phyloP scores from a whole-genome alignment of 257 asterid species.

The Rubia yunnanensis region DNA sequence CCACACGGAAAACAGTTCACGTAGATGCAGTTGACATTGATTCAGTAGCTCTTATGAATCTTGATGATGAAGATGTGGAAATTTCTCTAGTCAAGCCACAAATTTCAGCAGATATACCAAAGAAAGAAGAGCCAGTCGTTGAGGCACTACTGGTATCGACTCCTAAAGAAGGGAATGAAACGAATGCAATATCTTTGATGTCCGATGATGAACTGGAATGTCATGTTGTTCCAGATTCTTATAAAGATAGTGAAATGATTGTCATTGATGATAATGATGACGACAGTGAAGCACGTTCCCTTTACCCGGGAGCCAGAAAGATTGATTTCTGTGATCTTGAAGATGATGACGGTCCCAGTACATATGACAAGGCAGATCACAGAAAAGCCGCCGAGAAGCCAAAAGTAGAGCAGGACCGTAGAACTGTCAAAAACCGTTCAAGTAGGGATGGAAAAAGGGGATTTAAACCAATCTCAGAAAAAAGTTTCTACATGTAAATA shows the following conservation, averaged over 20 bases:
- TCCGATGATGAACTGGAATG: constrained; percentile 26
- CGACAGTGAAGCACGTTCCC: neutral
- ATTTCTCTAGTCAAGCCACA: constrained; percentile 9
- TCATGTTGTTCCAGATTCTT: constrained; percentile 51
- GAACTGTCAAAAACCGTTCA: neutral
- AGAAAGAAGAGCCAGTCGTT: constrained; percentile 18
- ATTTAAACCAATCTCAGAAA: neutral
- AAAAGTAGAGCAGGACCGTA: neutral
- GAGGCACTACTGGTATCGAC: constrained; percentile 14
- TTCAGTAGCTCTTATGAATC: constrained; percentile 3
- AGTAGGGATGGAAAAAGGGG: neutral
- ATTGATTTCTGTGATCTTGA: neutral
- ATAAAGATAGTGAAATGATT: constrained; percentile 22
- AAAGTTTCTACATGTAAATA: neutral
- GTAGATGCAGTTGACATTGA: constrained; percentile 6
- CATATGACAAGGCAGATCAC: neutral
- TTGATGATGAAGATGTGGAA: constrained; percentile 11
- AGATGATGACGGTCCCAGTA: constrained; percentile 6
- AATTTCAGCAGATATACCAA: constrained; percentile 14
- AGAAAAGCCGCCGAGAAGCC: constrained; percentile 1
- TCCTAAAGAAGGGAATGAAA: constrained; percentile 15
- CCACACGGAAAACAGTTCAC: constrained; percentile 12
- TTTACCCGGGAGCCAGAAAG: neutral
- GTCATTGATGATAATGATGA: constrained; percentile 1
- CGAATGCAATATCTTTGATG: constrained; percentile 7